Evolutionary conservation across 2,329 filamentous ascomycete genomes (phyloP).

Genomic region (Hypoxylon sp.): DNA sequence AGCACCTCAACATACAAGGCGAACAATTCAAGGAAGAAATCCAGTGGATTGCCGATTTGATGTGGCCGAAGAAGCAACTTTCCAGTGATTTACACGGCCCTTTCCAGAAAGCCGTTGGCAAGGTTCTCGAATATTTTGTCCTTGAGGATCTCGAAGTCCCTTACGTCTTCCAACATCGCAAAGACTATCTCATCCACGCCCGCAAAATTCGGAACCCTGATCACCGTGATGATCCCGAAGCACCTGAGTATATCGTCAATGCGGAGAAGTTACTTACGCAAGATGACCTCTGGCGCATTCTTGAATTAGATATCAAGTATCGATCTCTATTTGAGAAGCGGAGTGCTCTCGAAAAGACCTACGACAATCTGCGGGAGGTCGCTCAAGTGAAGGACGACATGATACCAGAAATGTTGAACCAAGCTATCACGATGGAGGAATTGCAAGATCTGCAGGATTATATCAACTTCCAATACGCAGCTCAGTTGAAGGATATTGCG

Average conservation of each 20-base stretch:
- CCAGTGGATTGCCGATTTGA: constrained; percentile 89
- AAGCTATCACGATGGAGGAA: constrained; percentile 91
- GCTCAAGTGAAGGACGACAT: constrained; percentile 77
- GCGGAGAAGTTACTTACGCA: constrained; percentile 93
- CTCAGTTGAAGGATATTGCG: constrained; percentile 85
- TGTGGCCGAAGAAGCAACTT: constrained; percentile 89
- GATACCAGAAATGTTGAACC: constrained; percentile 85
- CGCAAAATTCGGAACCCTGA: constrained; percentile 75
- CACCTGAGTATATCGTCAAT: constrained; percentile 78
- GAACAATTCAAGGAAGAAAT: constrained; percentile 93
- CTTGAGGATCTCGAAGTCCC: constrained; percentile 95
- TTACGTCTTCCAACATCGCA: constrained; percentile 97
- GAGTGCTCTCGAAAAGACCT: constrained; percentile 84
- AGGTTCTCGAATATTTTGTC: constrained; percentile 95
- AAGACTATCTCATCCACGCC: constrained; percentile 95
- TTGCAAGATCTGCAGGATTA: constrained; percentile 97
- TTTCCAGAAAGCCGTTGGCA: constrained; percentile 89
- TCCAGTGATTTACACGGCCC: constrained; percentile 80
- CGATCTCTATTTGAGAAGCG: constrained; percentile 93
- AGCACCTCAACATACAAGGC: constrained; percentile 81
- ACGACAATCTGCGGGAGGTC: constrained; percentile 76
- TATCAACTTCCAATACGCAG: constrained; percentile 91
- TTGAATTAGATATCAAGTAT: constrained; percentile 96
- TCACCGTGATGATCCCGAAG: constrained; percentile 76
- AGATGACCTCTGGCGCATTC: constrained; percentile 93